Conservation (phyloP, 331 rosid genomes). For the Erythrophleum ivorense region DNA sequence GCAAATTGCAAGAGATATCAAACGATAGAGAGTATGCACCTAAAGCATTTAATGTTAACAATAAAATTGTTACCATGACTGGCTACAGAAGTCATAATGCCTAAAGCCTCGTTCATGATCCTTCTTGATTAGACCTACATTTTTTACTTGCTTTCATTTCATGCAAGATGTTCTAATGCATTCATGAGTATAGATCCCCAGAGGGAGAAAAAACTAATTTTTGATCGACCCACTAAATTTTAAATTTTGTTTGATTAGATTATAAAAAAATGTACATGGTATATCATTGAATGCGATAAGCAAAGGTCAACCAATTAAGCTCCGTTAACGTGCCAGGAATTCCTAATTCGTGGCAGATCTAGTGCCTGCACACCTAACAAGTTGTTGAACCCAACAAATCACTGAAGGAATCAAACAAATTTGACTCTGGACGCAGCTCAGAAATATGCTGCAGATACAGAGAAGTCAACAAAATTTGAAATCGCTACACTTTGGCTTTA, state of each 20-base stretch:
- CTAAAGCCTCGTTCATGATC: background rate
- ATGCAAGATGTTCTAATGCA: slow-evolving; percentile 22
- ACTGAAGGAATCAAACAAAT: background rate
- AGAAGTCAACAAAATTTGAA: background rate
- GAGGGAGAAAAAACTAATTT: background rate
- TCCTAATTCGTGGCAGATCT: slow-evolving; percentile 14
- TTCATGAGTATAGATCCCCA: background rate
- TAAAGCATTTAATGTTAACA: slow-evolving; percentile 12
- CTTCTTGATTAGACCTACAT: slow-evolving; percentile 16
- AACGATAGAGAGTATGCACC: background rate
- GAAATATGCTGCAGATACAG: slow-evolving; percentile 12
- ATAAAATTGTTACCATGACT: background rate
- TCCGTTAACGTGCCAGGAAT: background rate
- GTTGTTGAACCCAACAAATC: background rate
- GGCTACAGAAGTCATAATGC: background rate
- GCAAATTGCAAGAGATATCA: slow-evolving; percentile 8
- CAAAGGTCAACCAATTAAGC: slow-evolving; percentile 9
- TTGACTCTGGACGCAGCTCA: background rate
- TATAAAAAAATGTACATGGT: background rate
- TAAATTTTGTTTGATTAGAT: background rate
- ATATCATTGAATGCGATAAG: slow-evolving; percentile 2
- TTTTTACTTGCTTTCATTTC: slow-evolving; percentile 4
- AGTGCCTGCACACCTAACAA: slow-evolving; percentile 13
- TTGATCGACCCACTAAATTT: slow-evolving; percentile 20
- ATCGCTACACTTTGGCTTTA: slow-evolving; percentile 27